These are phyloP conservation scores for Fusarium pilosicola DNA, from an alignment of 2,329 filamentous ascomycete species.

Conservation along the genomic window DNA sequence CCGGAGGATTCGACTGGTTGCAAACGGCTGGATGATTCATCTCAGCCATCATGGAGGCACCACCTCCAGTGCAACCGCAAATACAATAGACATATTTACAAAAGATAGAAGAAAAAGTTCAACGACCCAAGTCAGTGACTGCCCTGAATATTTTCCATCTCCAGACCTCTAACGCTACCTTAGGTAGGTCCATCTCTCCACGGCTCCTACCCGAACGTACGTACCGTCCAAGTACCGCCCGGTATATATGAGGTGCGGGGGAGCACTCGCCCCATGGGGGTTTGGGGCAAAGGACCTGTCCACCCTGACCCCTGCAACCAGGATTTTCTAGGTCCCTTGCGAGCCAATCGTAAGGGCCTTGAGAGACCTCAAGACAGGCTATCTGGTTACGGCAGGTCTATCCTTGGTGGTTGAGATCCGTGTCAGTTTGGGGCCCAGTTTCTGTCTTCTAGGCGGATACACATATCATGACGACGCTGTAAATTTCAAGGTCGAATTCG, in stretches of 20 bases:
- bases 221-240: slow-evolving; percentile 23
- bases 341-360: slow-evolving; percentile 25
- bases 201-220: neutral
- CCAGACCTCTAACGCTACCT: neutral
- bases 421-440: neutral
- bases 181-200: neutral
- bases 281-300: slow-evolving; percentile 35
- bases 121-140: neutral
- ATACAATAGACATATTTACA: neutral
- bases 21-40: slow-evolving; percentile 12
- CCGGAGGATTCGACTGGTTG: neutral
- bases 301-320: slow-evolving; percentile 13
- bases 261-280: slow-evolving; percentile 19
- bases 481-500: neutral
- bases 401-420: slow-evolving; percentile 10
- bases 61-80: neutral
- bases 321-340: slow-evolving; percentile 19
- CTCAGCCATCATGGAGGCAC: neutral
- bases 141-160: neutral
- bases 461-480: neutral
- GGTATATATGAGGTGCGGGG: slow-evolving; percentile 14
- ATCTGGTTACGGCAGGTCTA: slow-evolving; percentile 36
- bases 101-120: neutral
- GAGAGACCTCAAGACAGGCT: slow-evolving; percentile 11
- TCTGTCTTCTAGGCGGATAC: neutral